phyloP scores from a whole-genome alignment of 805 yeast genomes.

The Kluyveromyces starmeri region DNA sequence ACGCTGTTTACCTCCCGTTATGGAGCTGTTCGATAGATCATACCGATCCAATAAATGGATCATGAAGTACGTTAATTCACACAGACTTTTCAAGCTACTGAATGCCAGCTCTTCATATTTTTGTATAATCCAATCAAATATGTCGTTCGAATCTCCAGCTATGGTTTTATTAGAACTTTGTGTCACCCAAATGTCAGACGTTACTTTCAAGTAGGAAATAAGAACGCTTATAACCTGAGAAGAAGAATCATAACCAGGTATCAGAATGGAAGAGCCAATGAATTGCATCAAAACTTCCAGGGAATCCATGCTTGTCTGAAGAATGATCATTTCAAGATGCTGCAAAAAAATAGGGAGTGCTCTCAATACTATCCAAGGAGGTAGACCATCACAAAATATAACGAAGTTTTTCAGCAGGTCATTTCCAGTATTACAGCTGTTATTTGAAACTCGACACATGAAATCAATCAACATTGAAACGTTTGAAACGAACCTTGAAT shows the following conservation, averaged over 20 bases:
- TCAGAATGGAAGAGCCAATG: slow-evolving; percentile 18
- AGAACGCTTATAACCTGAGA: slow-evolving; percentile 13
- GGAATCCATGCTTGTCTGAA: too few relatives aligned
- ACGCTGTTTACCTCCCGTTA: slow-evolving; percentile 23
- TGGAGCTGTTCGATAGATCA: slow-evolving; percentile 14
- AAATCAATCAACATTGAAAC: too few relatives aligned
- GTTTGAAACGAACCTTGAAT: too few relatives aligned
- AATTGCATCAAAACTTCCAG: slow-evolving; percentile 16
- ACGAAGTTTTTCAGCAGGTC: too few relatives aligned
- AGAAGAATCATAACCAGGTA: slow-evolving; percentile 16
- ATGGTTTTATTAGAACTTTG: slow-evolving; percentile 17
- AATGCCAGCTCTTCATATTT: slow-evolving; percentile 36
- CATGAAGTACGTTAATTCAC: slow-evolving; percentile 29
- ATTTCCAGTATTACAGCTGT: too few relatives aligned
- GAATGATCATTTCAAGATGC: too few relatives aligned
- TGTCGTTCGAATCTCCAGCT: slow-evolving; percentile 38
- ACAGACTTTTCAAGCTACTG: slow-evolving; percentile 30
- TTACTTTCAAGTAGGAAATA: slow-evolving; percentile 12
- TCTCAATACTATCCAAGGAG: too few relatives aligned
- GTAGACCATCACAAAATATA: too few relatives aligned
- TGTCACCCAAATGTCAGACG: slow-evolving; percentile 22
- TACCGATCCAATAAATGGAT: slow-evolving; percentile 24
- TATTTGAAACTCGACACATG: too few relatives aligned
- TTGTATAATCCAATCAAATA: slow-evolving; percentile 36
- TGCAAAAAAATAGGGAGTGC: too few relatives aligned